Conservation (phyloP, 805 yeast species). For the Zygosaccharomyces rouxii region DNA sequence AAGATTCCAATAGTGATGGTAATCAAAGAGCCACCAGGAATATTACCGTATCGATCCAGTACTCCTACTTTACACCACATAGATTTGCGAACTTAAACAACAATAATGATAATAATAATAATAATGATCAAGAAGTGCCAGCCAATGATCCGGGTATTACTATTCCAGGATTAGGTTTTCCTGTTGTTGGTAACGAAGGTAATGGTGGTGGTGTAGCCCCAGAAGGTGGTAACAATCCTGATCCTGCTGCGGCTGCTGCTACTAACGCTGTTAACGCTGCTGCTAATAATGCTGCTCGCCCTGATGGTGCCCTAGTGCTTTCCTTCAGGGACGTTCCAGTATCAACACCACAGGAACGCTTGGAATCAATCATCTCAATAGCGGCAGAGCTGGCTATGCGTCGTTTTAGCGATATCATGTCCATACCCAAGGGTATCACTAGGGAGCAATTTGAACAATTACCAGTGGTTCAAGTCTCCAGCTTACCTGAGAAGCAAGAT, state of each 20-base stretch:
- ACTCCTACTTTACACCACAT: constrained; percentile 25
- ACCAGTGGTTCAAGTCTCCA: constrained; percentile 35
- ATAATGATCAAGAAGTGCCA: constrained; percentile 11
- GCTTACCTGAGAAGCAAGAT: constrained; percentile 30
- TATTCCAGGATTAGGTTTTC: neutral
- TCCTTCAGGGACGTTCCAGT: constrained; percentile 64
- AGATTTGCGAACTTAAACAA: constrained; percentile 12
- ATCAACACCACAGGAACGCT: constrained; percentile 54
- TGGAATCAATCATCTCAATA: constrained; percentile 56
- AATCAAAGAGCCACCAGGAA: constrained; percentile 22
- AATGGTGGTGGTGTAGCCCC: neutral
- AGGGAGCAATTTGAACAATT: constrained; percentile 49
- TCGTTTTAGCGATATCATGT: constrained; percentile 50
- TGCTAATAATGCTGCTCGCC: constrained; percentile 10
- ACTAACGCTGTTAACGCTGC: too few species aligned
- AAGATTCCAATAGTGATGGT: constrained; percentile 7
- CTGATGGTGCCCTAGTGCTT: constrained; percentile 52
- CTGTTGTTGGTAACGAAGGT: neutral
- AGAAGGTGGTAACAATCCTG: constrained; percentile 11
- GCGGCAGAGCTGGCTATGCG: constrained; percentile 69
- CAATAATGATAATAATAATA: constrained; percentile 19
- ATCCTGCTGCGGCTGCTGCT: constrained; percentile 31
- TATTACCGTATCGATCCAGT: constrained; percentile 32
- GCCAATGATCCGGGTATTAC: constrained; percentile 2
- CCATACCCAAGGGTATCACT: constrained; percentile 50